Evolutionary conservation across 768 basidiomycete genomes (phyloP).

Genomic region (Rickenella mellea): DNA sequence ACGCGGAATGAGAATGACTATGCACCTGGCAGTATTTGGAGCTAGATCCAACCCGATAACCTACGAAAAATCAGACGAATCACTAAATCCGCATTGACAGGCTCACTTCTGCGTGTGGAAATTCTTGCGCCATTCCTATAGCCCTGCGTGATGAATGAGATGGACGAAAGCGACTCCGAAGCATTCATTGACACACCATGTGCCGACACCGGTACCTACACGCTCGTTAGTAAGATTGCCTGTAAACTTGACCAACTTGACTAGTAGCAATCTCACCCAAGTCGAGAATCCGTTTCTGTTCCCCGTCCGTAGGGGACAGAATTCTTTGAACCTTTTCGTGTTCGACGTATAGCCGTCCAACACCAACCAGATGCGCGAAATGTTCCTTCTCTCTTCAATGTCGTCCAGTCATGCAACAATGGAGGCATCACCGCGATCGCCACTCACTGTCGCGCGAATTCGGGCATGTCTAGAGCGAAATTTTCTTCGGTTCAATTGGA

Average conservation of each 20-base stretch:
- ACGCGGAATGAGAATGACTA: neutral
- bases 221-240: neutral
- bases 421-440: neutral
- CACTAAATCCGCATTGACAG: neutral
- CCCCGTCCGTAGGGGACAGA: neutral
- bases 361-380: neutral
- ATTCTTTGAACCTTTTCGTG: neutral
- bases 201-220: neutral
- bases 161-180: neutral
- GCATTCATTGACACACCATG: neutral
- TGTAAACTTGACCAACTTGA: neutral
- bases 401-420: neutral
- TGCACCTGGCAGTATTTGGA: neutral
- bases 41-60: neutral
- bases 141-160: neutral
- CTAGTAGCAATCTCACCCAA: neutral
- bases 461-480: neutral
- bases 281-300: neutral
- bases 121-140: constrained; percentile 1
- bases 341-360: neutral
- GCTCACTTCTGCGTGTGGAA: neutral
- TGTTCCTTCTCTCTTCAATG: constrained; percentile 2
- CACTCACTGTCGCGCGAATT: neutral
- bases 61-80: neutral
- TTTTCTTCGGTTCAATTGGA: neutral